phyloP scores from a whole-genome alignment of 495 filamentous ascomycete genomes.

The Tirmania nivea region DNA sequence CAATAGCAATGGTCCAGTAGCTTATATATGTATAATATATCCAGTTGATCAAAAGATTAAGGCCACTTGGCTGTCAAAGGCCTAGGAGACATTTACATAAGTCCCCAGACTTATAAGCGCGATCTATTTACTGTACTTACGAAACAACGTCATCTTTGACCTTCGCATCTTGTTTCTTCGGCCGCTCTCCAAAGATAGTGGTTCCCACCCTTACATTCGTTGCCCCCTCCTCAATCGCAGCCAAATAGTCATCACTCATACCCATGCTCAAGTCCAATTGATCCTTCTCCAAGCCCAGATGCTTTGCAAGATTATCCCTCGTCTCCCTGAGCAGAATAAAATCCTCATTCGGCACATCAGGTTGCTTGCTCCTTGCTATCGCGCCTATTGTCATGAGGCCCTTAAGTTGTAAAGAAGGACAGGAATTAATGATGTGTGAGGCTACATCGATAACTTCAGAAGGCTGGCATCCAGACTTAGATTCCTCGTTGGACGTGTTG shows the following conservation, averaged over 20 bases:
- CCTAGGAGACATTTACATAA: constrained; percentile 3
- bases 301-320: constrained; percentile 36
- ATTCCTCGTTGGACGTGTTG: constrained; percentile 76
- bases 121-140: too few relatives aligned
- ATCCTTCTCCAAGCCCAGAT: constrained; percentile 21
- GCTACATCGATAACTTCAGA: constrained; percentile 39
- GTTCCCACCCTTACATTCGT: constrained; percentile 88
- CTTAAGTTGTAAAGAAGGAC: constrained; percentile 48
- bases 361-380: constrained; percentile 56
- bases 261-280: constrained; percentile 40
- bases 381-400: constrained; percentile 96
- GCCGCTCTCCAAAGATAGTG: constrained; percentile 72
- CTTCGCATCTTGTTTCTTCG: constrained; percentile 29
- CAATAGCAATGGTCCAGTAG: too few relatives aligned
- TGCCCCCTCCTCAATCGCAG: constrained; percentile 63
- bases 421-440: constrained; percentile 40
- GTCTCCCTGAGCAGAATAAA: constrained; percentile 47
- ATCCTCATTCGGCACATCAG: constrained; percentile 76
- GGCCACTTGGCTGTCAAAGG: too few relatives aligned
- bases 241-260: constrained; percentile 93
- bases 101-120: constrained; percentile 34
- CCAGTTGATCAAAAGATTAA: too few relatives aligned
- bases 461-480: constrained; percentile 64
- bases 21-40: too few relatives aligned
- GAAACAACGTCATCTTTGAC: too few relatives aligned